Evolutionary conservation across 2,329 filamentous ascomycete species (phyloP), one percentile per base, ranked within the genome.

Genomic region (Massarina eburnea): DNA sequence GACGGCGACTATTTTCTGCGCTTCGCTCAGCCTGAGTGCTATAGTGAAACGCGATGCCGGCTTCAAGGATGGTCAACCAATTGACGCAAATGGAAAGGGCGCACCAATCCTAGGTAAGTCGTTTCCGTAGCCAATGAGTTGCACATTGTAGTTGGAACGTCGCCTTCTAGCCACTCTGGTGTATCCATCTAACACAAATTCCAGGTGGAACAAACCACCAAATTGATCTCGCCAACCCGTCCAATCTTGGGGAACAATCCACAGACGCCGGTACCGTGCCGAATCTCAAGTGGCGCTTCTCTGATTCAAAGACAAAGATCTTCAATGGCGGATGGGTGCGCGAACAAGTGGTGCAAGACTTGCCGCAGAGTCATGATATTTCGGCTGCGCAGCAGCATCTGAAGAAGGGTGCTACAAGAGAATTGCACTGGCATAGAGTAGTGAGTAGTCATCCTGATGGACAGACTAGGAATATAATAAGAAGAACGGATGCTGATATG

Each of bases 281-380:
- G 0, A 88, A 87, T 59, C 71, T 86, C 54, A 87, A 86, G 62
- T 70, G 84, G 84, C 80, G 81, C 42, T 87, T 88, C 68, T 85
- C 82, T 0, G 80, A 86, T 63, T 86, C 82, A 19, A 83, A 81
- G 68, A 84, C 81, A 1, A 76, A 76, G 19, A 73, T 86, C 27
- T 73, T 83, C 41, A 78, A 77, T 20, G 84, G 84, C 1, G 84
- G 85, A 2, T 88, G 83, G 83, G 78, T 81, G 1, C 76, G 84
- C 19, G 79, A 85, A 65, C 83, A 86, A 58, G 81, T 86, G 43
- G 76, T 85, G 38, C 79, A 80, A n/a, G 85, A 88, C 60, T 66
- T 88, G 6, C 84, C 85, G 0, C 71, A 77, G 12, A 86, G 83
- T 59, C 77, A 81, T 49, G 84, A 87, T 52, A 85, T 88, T 55